Evolutionary conservation across 176 grass and related monocot genomes (phyloP).

Genomic region (Rhipidocladum racemiflorum): DNA sequence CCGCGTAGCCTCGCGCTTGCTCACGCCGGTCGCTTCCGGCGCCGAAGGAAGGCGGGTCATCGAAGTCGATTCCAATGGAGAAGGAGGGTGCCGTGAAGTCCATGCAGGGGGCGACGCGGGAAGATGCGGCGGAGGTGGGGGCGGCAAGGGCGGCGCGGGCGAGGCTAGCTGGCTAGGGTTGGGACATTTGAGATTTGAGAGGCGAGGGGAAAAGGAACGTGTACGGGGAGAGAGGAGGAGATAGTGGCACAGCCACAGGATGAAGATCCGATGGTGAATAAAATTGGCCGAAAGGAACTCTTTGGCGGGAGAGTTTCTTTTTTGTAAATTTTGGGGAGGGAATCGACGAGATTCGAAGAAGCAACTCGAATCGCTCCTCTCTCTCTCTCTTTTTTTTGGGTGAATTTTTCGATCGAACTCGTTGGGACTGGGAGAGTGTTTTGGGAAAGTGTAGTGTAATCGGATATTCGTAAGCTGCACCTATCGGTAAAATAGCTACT

Average conservation of each 20-base stretch:
- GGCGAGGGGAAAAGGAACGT: background rate
- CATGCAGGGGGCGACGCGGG: slow-evolving; percentile 22
- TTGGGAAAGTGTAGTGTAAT: background rate
- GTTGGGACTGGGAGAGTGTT: too few species aligned
- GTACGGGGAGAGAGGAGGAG: background rate
- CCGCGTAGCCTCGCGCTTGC: background rate
- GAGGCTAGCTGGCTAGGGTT: background rate
- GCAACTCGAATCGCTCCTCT: background rate
- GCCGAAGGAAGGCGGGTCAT: background rate
- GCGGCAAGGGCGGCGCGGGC: background rate
- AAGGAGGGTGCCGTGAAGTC: slow-evolving; percentile 64
- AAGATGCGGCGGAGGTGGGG: background rate
- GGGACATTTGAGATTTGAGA: background rate
- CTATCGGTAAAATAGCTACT: background rate
- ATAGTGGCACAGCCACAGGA: background rate
- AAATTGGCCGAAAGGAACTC: background rate
- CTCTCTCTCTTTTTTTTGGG: too few species aligned
- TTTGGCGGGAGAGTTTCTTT: slow-evolving; percentile 31
- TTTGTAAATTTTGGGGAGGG: slow-evolving; percentile 23
- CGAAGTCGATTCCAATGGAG: slow-evolving; percentile 47
- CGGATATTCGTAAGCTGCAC: background rate
- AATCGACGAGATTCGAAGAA: slow-evolving; percentile 3
- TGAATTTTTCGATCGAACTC: background rate
- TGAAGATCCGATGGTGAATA: background rate
- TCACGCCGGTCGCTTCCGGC: background rate